These are phyloP conservation scores for Lathyrus oleraceus DNA, from an alignment of 306 rosid species.

Conservation along the genomic window DNA sequence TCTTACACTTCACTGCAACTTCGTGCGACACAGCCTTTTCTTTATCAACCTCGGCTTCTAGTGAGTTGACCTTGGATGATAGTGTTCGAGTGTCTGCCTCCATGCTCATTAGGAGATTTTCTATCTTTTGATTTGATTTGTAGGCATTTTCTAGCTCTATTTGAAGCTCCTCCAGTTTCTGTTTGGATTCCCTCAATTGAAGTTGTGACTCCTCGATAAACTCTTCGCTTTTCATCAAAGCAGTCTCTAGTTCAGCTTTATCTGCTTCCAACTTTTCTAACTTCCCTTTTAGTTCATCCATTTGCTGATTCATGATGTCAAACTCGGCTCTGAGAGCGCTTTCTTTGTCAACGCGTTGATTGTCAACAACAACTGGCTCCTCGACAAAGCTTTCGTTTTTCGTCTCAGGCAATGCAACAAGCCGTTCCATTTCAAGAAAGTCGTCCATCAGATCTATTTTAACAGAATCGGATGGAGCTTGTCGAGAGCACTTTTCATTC, in stretches of 20 bases:
- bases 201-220: slow-evolving; percentile 52
- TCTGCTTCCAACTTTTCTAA: slow-evolving; percentile 59
- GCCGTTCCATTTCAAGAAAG: slow-evolving; percentile 95
- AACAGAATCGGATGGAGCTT: slow-evolving; percentile 52
- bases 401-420: slow-evolving; percentile 66
- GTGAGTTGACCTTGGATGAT: slow-evolving; percentile 50
- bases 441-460: slow-evolving; percentile 90
- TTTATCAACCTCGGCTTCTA: slow-evolving; percentile 63
- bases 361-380: slow-evolving; percentile 43
- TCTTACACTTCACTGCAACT: slow-evolving; percentile 51
- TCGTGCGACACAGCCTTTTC: slow-evolving; percentile 59
- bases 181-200: slow-evolving; percentile 59
- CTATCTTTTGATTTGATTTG: slow-evolving; percentile 60
- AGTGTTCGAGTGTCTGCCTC: slow-evolving; percentile 63
- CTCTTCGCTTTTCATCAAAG: slow-evolving; percentile 57
- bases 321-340: slow-evolving; percentile 57
- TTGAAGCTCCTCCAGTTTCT: slow-evolving; percentile 62
- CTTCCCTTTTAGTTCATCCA: slow-evolving; percentile 51
- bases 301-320: slow-evolving; percentile 61
- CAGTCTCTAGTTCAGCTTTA: slow-evolving; percentile 64
- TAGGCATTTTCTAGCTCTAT: slow-evolving; percentile 53
- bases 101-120: slow-evolving; percentile 61
- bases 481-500: slow-evolving; percentile 60
- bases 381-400: slow-evolving; percentile 42
- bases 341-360: slow-evolving; percentile 44